phyloP scores from a whole-genome alignment of 2,329 filamentous ascomycete species.

The Arachnopeziza araneosa region DNA sequence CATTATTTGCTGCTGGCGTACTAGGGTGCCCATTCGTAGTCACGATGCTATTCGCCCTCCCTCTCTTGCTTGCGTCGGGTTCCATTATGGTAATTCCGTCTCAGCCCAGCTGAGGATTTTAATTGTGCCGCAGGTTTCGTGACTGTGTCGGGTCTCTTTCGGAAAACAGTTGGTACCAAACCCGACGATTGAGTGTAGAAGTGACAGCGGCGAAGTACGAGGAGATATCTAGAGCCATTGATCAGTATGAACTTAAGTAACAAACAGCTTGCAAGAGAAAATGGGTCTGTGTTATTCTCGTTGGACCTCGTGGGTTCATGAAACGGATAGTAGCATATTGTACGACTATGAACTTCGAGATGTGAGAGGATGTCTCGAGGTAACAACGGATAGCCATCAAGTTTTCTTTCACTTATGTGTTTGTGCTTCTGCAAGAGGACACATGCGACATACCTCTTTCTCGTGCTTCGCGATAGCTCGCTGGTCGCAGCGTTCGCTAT shows the following conservation, averaged over 20 bases:
- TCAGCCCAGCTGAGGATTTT: constrained; percentile 21
- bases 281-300: constrained; percentile 10
- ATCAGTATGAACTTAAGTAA: constrained; percentile 12
- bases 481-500: constrained; percentile 4
- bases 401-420: constrained; percentile 8
- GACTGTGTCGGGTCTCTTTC: constrained; percentile 1
- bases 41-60: constrained; percentile 21
- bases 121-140: constrained; percentile 4
- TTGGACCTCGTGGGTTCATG: constrained; percentile 22
- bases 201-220: background rate
- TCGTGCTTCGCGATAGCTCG: constrained; percentile 16
- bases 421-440: constrained; percentile 20
- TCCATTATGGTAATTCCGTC: constrained; percentile 23
- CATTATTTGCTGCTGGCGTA: constrained; percentile 17
- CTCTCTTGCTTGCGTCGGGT: constrained; percentile 22
- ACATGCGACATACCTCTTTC: constrained; percentile 22
- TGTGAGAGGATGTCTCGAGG: constrained; percentile 22
- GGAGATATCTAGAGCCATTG: constrained; percentile 17
- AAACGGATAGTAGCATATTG: constrained; percentile 2
- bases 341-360: constrained; percentile 20
- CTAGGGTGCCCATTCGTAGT: constrained; percentile 21
- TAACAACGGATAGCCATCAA: constrained; percentile 14
- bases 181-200: background rate
- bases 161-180: background rate
- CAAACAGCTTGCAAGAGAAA: constrained; percentile 12